Evolutionary conservation across 2,329 filamentous ascomycete genomes (phyloP).

Genomic region (Aspergillus terreus): DNA sequence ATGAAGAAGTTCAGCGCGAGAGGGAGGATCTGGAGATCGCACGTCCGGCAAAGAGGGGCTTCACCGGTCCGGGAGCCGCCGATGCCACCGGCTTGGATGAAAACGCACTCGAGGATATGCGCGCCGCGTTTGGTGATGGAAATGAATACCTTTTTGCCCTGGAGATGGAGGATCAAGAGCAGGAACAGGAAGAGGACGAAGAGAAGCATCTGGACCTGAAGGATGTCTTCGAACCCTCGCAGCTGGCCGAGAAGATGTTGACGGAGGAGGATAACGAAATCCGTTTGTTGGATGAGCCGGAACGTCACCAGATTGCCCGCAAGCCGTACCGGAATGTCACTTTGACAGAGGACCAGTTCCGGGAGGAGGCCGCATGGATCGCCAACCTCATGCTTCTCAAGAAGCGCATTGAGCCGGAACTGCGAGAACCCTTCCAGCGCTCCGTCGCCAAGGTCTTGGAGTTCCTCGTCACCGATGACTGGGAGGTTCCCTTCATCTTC

Average conservation of each 20-base stretch:
- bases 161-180: slow-evolving; percentile 78
- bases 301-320: slow-evolving; percentile 88
- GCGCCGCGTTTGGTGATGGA: slow-evolving; percentile 90
- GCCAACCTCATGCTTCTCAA: slow-evolving; percentile 84
- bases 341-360: slow-evolving; percentile 77
- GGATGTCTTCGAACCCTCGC: slow-evolving; percentile 96
- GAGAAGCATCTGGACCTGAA: slow-evolving; percentile 88
- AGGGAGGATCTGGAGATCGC: slow-evolving; percentile 87
- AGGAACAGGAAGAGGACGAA: slow-evolving; percentile 70
- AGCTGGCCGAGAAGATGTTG: slow-evolving; percentile 88
- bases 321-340: slow-evolving; percentile 81
- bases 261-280: slow-evolving; percentile 95
- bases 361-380: slow-evolving; percentile 90
- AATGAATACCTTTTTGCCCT: slow-evolving; percentile 95
- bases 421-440: slow-evolving; percentile 78
- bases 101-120: slow-evolving; percentile 91
- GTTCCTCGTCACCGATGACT: slow-evolving; percentile 90
- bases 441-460: slow-evolving; percentile 89
- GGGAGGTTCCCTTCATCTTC: slow-evolving; percentile 96
- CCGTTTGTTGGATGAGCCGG: slow-evolving; percentile 81
- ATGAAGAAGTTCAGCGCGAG: slow-evolving; percentile 72
- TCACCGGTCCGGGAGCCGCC: slow-evolving; percentile 63
- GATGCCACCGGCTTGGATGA: slow-evolving; percentile 86
- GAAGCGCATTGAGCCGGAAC: slow-evolving; percentile 68
- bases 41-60: slow-evolving; percentile 68